Evolutionary conservation across 2,329 filamentous ascomycete genomes (phyloP), one percentile per base, ranked within the genome.

Genomic region (Lachnellula cervina): DNA sequence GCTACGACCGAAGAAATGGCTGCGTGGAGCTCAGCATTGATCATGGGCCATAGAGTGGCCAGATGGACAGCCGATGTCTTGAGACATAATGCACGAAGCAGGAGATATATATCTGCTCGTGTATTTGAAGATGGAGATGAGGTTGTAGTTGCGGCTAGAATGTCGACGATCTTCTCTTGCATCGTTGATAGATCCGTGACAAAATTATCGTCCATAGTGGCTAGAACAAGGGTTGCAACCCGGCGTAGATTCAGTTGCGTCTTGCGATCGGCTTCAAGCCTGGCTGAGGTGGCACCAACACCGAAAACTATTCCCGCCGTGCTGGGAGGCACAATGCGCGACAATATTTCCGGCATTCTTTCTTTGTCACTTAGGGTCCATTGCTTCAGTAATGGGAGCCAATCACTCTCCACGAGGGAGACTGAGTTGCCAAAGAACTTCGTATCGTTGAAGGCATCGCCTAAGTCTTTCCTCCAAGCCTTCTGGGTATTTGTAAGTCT

Each of bases 251-350:
- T 96, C 32, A 96, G 80, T 72, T 97, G 93, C 1, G 92, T 91
- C 72, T 88, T 94, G 56, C 92, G 87, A 71, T 99, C 94, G 5
- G 95, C 91, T 73, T 99, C 94, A n/a, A 95, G 81, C 56, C 94
- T 82, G 37, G 94, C 94, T 44, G 92, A 95, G 21, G 90, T 91
- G 6, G 94, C 94, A 11, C 95, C 95, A 0, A 99, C 94, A n/a
- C 94, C 94, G 67, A 99, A 99, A 69, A 99, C 93, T 64, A 99
- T 95, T 8, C 94, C 94, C 0, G 95, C 94, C 14, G 92, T 93
- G 1, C 92, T 90, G 5, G 94, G 94, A 4, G 92, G 82, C 5
- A 86, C 86, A 59, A 99, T 81, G 19, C 90, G 87, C 38, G 82
- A 78, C 8, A 97, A 73, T 4, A 97, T 76, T 59, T 99, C 94